A percentile compares a stretch with the other conserved stretches of the same genome.
phyloP scores from a whole-genome alignment of 345 rosid species.

The Brassica cretica region DNA sequence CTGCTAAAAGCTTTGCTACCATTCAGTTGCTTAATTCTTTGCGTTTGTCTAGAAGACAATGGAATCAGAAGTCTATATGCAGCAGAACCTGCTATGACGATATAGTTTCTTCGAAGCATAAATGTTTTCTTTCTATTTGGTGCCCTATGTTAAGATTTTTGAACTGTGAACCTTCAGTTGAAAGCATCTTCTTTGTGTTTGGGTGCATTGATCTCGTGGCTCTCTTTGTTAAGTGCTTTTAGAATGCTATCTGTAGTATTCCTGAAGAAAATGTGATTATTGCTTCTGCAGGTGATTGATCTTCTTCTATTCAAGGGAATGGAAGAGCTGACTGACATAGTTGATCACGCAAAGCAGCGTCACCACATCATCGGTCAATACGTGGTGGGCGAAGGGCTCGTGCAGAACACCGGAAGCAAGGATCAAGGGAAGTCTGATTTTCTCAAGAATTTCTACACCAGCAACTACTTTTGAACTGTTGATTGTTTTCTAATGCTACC shows the following conservation, averaged over 20 bases:
- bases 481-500: constrained; percentile 16
- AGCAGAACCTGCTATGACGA: background rate
- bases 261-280: constrained; percentile 17
- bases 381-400: constrained; percentile 71
- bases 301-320: constrained; percentile 87
- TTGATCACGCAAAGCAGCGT: constrained; percentile 97
- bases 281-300: constrained; percentile 79
- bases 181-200: background rate
- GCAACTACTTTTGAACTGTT: constrained; percentile 72
- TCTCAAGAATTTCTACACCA: constrained; percentile 81
- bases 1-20: constrained; percentile 5
- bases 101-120: background rate
- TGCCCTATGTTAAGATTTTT: background rate
- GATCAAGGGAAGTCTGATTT: constrained; percentile 74
- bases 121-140: constrained; percentile 11
- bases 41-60: background rate
- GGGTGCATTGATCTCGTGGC: constrained; percentile 9
- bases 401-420: constrained; percentile 65
- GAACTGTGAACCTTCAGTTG: background rate
- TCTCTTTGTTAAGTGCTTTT: background rate
- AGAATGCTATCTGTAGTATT: constrained; percentile 1
- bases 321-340: constrained; percentile 83
- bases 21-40: constrained; percentile 14
- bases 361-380: constrained; percentile 95
- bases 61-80: background rate